Percentiles rank a stretch among this genome's conserved stretches.
Conservation (phyloP, 371 early-diverging fungal species). For the Cokeromyces recurvatus region DNA sequence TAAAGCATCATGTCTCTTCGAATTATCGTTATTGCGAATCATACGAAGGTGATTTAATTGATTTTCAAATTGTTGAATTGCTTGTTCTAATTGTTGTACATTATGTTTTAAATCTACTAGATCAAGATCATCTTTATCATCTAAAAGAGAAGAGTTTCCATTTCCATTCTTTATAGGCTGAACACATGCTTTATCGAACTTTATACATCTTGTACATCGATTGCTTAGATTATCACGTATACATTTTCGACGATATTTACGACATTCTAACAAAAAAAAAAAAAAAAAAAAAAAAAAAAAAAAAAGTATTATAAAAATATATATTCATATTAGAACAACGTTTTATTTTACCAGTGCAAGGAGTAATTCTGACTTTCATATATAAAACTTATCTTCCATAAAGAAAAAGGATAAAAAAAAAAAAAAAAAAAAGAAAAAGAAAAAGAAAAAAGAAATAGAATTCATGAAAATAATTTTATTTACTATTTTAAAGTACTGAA, state of each 20-base stretch:
- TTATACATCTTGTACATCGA: too few relatives aligned
- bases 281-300: neutral
- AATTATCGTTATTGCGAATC: neutral
- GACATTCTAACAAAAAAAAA: neutral
- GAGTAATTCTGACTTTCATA: neutral
- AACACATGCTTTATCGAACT: too few relatives aligned
- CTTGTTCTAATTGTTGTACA: neutral
- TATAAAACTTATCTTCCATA: too few relatives aligned
- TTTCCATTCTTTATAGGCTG: too few relatives aligned
- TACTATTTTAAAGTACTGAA: conserved; percentile 5
- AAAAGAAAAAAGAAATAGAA: neutral
- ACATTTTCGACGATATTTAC: neutral
- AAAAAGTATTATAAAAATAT: too few relatives aligned
- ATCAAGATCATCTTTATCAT: neutral
- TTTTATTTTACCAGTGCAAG: conserved; percentile 3
- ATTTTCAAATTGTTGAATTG: neutral
- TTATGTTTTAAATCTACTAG: neutral
- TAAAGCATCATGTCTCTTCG: neutral
- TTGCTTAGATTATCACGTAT: too few relatives aligned
- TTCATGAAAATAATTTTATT: neutral
- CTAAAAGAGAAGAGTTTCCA: too few relatives aligned
- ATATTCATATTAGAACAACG: too few relatives aligned
- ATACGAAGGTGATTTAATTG: neutral
- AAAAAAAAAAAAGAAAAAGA: too few relatives aligned
- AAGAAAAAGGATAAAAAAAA: too few relatives aligned